These are phyloP conservation scores for Russula sp. DNA, from an alignment of 768 basidiomycete genomes.

Conservation along the genomic window DNA sequence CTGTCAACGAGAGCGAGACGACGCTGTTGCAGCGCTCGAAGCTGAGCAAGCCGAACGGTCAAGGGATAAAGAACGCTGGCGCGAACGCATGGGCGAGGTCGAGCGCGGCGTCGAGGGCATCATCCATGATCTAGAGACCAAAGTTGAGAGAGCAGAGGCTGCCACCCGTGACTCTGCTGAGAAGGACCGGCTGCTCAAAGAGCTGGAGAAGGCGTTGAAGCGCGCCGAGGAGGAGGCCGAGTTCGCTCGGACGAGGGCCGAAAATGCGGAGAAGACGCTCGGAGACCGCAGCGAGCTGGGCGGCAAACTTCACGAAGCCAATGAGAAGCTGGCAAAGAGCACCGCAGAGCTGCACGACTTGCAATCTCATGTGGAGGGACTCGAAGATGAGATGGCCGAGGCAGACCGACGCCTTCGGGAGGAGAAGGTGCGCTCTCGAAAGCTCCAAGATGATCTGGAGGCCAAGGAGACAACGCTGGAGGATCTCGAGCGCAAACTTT, in stretches of 20 bases:
- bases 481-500: slow-evolving; percentile 24
- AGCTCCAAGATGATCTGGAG: slow-evolving; percentile 38
- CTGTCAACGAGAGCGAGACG: slow-evolving; percentile 33
- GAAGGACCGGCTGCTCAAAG: slow-evolving; percentile 37
- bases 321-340: slow-evolving; percentile 50
- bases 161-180: slow-evolving; percentile 37
- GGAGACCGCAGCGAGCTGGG: slow-evolving; percentile 65
- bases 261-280: slow-evolving; percentile 58
- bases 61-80: slow-evolving; percentile 65
- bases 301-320: slow-evolving; percentile 58
- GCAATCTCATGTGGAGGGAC: slow-evolving; percentile 50
- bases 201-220: slow-evolving; percentile 41
- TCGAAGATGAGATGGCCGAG: slow-evolving; percentile 54
- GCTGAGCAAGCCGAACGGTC: slow-evolving; percentile 53
- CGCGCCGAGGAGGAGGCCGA: slow-evolving; percentile 49
- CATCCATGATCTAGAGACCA: slow-evolving; percentile 57
- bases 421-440: slow-evolving; percentile 40
- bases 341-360: slow-evolving; percentile 56
- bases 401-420: slow-evolving; percentile 49
- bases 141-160: slow-evolving; percentile 47
- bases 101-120: slow-evolving; percentile 64
- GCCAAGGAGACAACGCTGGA: slow-evolving; percentile 29
- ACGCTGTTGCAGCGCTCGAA: slow-evolving; percentile 42
- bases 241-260: slow-evolving; percentile 50
- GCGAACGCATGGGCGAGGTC: slow-evolving; percentile 63